Conservation (phyloP, 805 yeast species). For the Teunomyces aglyptinius region DNA sequence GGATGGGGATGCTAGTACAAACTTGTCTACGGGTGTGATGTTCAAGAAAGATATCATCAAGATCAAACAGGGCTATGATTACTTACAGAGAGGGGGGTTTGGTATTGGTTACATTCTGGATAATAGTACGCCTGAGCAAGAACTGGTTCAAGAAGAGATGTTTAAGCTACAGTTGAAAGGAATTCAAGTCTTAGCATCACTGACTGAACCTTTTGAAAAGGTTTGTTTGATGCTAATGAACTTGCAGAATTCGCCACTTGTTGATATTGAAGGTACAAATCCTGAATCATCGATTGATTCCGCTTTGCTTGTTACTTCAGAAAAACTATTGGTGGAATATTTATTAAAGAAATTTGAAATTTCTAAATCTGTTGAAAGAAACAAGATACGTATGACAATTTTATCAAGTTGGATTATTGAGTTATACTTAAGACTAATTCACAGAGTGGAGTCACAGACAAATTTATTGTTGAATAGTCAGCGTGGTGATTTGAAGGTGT, state of each 20-base stretch:
- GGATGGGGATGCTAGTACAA: slow-evolving; percentile 1
- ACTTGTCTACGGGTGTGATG: slow-evolving; percentile 7
- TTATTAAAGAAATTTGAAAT: slow-evolving; percentile 28
- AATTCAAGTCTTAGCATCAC: slow-evolving; percentile 50
- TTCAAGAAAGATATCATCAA: slow-evolving; percentile 45
- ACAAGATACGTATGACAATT: slow-evolving; percentile 38
- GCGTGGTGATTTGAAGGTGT: neutral
- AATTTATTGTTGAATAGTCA: neutral
- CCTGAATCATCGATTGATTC: neutral
- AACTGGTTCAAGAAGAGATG: slow-evolving; percentile 8
- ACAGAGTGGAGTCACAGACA: slow-evolving; percentile 37
- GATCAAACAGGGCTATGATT: slow-evolving; percentile 52
- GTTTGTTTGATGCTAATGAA: slow-evolving; percentile 53
- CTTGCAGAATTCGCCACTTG: slow-evolving; percentile 5
- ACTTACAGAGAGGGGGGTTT: slow-evolving; percentile 32
- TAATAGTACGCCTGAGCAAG: neutral
- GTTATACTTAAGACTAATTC: slow-evolving; percentile 48
- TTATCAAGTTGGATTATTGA: slow-evolving; percentile 69
- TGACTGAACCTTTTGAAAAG: slow-evolving; percentile 66
- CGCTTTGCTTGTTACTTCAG: slow-evolving; percentile 12
- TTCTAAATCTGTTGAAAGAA: slow-evolving; percentile 24
- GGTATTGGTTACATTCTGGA: slow-evolving; percentile 20
- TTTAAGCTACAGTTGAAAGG: slow-evolving; percentile 40
- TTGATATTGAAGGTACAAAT: neutral
- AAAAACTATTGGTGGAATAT: slow-evolving; percentile 32